Conservation (phyloP, 83 land plant genomes). For the Picea mariana region DNA sequence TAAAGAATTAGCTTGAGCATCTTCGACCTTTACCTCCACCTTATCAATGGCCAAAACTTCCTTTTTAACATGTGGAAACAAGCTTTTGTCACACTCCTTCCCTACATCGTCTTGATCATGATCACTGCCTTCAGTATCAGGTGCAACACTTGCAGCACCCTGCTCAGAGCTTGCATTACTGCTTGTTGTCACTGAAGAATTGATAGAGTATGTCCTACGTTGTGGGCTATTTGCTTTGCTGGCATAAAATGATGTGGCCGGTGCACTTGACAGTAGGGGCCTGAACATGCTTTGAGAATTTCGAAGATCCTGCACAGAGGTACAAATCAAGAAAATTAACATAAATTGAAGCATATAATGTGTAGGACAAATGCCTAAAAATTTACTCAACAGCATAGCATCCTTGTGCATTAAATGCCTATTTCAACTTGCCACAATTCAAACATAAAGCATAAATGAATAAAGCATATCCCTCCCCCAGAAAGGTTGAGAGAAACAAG, state of each 20-base stretch:
- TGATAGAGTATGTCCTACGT: slow-evolving; percentile 41
- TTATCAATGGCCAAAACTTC: slow-evolving; percentile 51
- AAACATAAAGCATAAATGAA: not conserved
- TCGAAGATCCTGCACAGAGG: slow-evolving; percentile 52
- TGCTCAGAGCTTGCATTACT: slow-evolving; percentile 75
- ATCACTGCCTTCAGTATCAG: slow-evolving; percentile 50
- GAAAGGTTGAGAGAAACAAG: not conserved
- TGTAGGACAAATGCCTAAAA: no score
- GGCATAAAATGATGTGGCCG: slow-evolving; percentile 42
- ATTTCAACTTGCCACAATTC: not conserved
- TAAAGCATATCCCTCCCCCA: not conserved
- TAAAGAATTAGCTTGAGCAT: not conserved
- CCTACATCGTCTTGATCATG: slow-evolving; percentile 39
- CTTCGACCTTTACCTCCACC: not conserved
- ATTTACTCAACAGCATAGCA: not conserved
- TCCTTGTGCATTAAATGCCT: not conserved
- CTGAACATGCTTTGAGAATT: slow-evolving; percentile 73
- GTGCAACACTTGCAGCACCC: slow-evolving; percentile 35
- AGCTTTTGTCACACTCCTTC: slow-evolving; percentile 27
- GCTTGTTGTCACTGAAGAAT: slow-evolving; percentile 67
- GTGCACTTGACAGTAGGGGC: slow-evolving; percentile 77
- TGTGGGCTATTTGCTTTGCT: slow-evolving; percentile 39
- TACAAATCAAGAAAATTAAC: no score
- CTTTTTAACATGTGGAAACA: slow-evolving; percentile 33
- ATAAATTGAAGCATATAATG: no score